Evolutionary conservation across 2,329 filamentous ascomycete genomes (phyloP).

Genomic region (Cylindrodendrum hubeiense): DNA sequence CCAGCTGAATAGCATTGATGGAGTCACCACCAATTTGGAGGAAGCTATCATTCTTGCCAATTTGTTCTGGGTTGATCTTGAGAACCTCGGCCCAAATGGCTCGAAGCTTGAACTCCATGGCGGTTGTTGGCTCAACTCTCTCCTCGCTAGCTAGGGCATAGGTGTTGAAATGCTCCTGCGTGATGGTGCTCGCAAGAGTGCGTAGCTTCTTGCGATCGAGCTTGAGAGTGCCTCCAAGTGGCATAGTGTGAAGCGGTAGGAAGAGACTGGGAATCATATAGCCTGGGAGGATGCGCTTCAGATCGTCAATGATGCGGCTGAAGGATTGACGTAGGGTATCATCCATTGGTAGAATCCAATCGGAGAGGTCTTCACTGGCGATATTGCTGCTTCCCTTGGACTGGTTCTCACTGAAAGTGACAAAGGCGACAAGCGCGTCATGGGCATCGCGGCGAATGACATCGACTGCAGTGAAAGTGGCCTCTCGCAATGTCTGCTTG

Average conservation of each 20-base stretch:
- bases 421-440: slow-evolving; percentile 14
- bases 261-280: slow-evolving; percentile 33
- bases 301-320: neutral
- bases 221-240: slow-evolving; percentile 32
- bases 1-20: slow-evolving; percentile 37
- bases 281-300: slow-evolving; percentile 24
- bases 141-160: neutral
- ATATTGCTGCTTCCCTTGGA: neutral
- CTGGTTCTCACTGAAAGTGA: neutral
- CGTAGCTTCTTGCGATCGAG: slow-evolving; percentile 28
- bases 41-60: slow-evolving; percentile 46
- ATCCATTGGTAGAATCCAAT: neutral
- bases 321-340: neutral
- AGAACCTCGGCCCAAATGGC: slow-evolving; percentile 30
- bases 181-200: neutral
- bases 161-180: neutral
- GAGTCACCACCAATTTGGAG: slow-evolving; percentile 44
- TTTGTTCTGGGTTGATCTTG: slow-evolving; percentile 23
- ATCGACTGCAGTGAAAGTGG: slow-evolving; percentile 32
- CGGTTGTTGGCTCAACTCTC: neutral
- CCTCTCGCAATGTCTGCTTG: slow-evolving; percentile 18
- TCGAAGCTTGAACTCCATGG: neutral
- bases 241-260: slow-evolving; percentile 25
- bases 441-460: slow-evolving; percentile 12
- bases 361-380: neutral